Evolutionary conservation across 257 asterid genomes (phyloP).

Genomic region (Asclepias syriaca): DNA sequence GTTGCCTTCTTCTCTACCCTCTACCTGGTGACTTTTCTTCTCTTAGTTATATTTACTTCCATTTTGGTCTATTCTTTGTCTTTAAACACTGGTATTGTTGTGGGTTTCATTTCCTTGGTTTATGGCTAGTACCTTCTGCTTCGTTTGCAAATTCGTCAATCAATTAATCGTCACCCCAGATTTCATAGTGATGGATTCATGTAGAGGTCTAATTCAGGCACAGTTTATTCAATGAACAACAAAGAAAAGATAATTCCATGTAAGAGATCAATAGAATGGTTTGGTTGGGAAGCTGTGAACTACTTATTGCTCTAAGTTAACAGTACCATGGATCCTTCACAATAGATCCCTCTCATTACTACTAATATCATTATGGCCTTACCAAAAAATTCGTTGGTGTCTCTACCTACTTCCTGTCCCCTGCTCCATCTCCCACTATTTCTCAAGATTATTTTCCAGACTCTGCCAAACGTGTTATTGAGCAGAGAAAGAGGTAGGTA

Average conservation of each 20-base stretch:
- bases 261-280: not conserved
- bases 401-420: not conserved
- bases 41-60: slow-evolving; percentile 5
- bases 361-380: not conserved
- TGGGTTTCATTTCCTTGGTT: not conserved
- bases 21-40: slow-evolving; percentile 58
- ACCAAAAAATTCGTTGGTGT: not conserved
- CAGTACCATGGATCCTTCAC: not conserved
- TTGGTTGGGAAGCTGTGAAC: not conserved
- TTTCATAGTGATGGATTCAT: slow-evolving; percentile 2
- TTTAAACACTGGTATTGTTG: not conserved
- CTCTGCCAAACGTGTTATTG: not conserved
- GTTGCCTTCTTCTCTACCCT: slow-evolving; percentile 52
- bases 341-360: not conserved
- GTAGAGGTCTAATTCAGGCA: not conserved
- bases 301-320: not conserved
- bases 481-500: not conserved
- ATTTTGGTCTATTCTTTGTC: not conserved
- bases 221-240: not conserved
- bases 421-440: not conserved
- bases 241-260: not conserved
- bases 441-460: not conserved
- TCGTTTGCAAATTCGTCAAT: not conserved
- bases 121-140: not conserved
- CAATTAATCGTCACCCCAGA: not conserved